phyloP scores from a whole-genome alignment of 179 eudicot species.

The Silene vulgaris region DNA sequence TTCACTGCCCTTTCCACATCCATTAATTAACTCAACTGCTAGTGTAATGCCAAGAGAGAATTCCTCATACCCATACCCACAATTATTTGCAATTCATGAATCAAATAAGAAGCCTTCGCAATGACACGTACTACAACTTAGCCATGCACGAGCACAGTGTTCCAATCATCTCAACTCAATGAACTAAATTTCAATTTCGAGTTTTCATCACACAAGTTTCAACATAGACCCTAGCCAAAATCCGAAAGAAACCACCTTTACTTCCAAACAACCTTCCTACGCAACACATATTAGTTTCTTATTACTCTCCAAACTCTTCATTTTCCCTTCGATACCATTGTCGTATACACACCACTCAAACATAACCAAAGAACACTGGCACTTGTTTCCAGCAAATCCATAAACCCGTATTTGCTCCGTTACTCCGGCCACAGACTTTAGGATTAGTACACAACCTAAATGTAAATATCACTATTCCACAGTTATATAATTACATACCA shows the following conservation, averaged over 20 bases:
- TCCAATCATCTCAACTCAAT: neutral
- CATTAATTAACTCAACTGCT: neutral
- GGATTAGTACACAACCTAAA: neutral
- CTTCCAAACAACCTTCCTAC: neutral
- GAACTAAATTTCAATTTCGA: neutral
- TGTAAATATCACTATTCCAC: too few relatives aligned
- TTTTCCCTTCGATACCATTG: neutral
- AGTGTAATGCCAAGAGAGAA: neutral
- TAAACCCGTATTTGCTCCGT: neutral
- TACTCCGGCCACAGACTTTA: neutral
- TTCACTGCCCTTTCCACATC: too few relatives aligned
- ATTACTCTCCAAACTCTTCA: neutral
- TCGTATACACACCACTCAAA: neutral
- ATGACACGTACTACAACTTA: neutral
- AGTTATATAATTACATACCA: too few relatives aligned
- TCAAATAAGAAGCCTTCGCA: neutral
- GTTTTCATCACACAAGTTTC: neutral
- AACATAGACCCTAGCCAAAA: neutral
- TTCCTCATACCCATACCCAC: neutral
- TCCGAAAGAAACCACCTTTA: neutral
- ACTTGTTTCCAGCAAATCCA: slow-evolving; percentile 3
- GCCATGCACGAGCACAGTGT: neutral
- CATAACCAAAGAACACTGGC: neutral
- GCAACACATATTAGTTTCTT: neutral
- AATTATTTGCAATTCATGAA: neutral